These are phyloP conservation scores for Boletellus emodensis DNA, from an alignment of 768 basidiomycete genomes.

Conservation along the genomic window DNA sequence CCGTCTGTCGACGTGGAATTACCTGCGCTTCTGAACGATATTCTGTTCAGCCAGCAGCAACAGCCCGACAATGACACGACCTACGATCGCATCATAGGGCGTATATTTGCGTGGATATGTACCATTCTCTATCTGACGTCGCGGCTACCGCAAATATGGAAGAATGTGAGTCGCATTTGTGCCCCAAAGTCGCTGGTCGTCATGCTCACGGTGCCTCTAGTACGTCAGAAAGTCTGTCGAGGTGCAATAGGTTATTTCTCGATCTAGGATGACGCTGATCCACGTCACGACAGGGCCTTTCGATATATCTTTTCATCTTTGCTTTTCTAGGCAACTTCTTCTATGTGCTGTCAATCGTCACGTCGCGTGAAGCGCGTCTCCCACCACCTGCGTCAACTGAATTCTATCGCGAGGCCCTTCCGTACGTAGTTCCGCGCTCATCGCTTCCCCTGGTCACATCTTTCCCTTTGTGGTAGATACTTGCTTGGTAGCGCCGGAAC, in stretches of 20 bases:
- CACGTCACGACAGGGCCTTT: conserved; percentile 63
- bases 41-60: conserved; percentile 3
- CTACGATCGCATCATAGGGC: conserved; percentile 70
- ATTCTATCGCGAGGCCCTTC: conserved; percentile 78
- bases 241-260: conserved; percentile 33
- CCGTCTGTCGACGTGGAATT: conserved; percentile 17
- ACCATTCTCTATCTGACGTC: conserved; percentile 91
- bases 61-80: conserved; percentile 22
- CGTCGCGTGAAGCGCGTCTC: conserved; percentile 58
- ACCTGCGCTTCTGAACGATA: conserved; percentile 7
- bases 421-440: conserved; percentile 48
- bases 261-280: conserved; percentile 6
- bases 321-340: conserved; percentile 93
- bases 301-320: conserved; percentile 88
- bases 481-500: conserved; percentile 92
- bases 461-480: conserved; percentile 46
- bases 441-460: neutral
- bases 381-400: conserved; percentile 58
- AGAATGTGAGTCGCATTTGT: conserved; percentile 67
- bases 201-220: conserved; percentile 35
- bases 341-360: conserved; percentile 88
- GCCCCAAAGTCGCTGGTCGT: neutral
- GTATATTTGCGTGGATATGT: conserved; percentile 92
- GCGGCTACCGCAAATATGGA: conserved; percentile 97
- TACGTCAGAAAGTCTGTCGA: conserved; percentile 88